A percentile compares a stretch with the other conserved stretches of the same genome.
Conservation (phyloP, 2,329 filamentous ascomycete genomes). For the Tricladium varicosporioides region DNA sequence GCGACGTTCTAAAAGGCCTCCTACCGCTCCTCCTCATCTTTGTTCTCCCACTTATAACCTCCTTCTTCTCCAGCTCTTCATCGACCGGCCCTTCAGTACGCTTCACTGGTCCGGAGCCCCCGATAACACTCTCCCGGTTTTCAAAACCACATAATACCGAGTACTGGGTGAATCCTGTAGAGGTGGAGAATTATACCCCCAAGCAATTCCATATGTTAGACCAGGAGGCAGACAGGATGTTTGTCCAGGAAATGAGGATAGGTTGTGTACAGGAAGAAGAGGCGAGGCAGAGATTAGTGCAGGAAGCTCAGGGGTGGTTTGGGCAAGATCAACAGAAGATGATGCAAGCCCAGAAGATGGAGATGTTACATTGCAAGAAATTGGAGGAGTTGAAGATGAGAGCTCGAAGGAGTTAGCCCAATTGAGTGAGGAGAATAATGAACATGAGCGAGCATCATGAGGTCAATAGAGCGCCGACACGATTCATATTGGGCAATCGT, state of each 20-base stretch:
- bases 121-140: slow-evolving; percentile 71
- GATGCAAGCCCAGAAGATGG: slow-evolving; percentile 46
- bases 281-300: slow-evolving; percentile 51
- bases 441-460: too few species aligned
- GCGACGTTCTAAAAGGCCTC: slow-evolving; percentile 63
- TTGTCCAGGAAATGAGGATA: slow-evolving; percentile 63
- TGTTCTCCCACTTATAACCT: slow-evolving; percentile 78
- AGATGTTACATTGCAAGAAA: slow-evolving; percentile 57
- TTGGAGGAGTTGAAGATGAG: slow-evolving; percentile 47
- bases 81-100: slow-evolving; percentile 66
- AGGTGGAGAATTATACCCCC: slow-evolving; percentile 68
- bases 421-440: too few species aligned
- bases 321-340: slow-evolving; percentile 62
- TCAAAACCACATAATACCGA: slow-evolving; percentile 70
- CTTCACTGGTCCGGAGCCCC: slow-evolving; percentile 69
- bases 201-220: slow-evolving; percentile 75
- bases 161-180: slow-evolving; percentile 81
- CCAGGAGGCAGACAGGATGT: slow-evolving; percentile 70
- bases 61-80: slow-evolving; percentile 63
- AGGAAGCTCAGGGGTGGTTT: slow-evolving; percentile 71
- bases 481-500: too few species aligned
- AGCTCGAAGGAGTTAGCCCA: too few species aligned
- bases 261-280: slow-evolving; percentile 74
- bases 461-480: too few species aligned
- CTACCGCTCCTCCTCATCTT: slow-evolving; percentile 89